Evolutionary conservation across 75 land plant species (phyloP), one percentile per base, ranked within the genome.

Genomic region (Isoetes taiwanensis): DNA sequence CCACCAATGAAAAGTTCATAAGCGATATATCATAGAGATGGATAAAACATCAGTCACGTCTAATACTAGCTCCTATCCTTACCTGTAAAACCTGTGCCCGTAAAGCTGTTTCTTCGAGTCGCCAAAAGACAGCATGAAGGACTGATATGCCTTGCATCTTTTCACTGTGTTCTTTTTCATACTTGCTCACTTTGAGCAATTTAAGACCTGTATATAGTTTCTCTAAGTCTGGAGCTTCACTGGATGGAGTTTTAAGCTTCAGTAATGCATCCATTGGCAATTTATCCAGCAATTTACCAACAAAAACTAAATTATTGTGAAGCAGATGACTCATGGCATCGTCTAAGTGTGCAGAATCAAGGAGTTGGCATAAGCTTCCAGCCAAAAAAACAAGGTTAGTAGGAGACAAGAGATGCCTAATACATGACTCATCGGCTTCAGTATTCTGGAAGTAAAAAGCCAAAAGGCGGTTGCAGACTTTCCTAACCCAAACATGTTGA

Each of bases 81-180:
- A 86, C 96, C 88, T 90, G 86, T 29, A 72, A 12, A 46, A 65
- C 74, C 43, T 75, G 76, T 69, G 55, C 79, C 33, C 66, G 59
- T 40, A 83, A 65, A n/a, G 83, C 74, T 30, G 78, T 60, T 48
- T 77, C 84, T 40, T 80, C 89, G 73, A 93, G 34, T 42, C 56
- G 63, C 75, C 73, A 76, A 28, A 87, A 64, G 52, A 93, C 64
- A 39, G 68, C 68, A n/a, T n/a, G n/a, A n/a, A n/a, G n/a, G n/a
- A n/a, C n/a, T n/a, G n/a, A n/a, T n/a, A n/a, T n/a, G n/a, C n/a
- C n/a, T n/a, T n/a, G n/a, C n/a, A n/a, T n/a, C n/a, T n/a, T n/a
- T n/a, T n/a, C n/a, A n/a, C n/a, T n/a, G n/a, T n/a, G n/a, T n/a
- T n/a, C n/a, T n/a, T n/a, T n/a, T n/a, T n/a, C n/a, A n/a, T n/a